These are phyloP conservation scores for Paspalum notatum DNA, from an alignment of 176 grass and related monocot genomes.

Conservation along the genomic window DNA sequence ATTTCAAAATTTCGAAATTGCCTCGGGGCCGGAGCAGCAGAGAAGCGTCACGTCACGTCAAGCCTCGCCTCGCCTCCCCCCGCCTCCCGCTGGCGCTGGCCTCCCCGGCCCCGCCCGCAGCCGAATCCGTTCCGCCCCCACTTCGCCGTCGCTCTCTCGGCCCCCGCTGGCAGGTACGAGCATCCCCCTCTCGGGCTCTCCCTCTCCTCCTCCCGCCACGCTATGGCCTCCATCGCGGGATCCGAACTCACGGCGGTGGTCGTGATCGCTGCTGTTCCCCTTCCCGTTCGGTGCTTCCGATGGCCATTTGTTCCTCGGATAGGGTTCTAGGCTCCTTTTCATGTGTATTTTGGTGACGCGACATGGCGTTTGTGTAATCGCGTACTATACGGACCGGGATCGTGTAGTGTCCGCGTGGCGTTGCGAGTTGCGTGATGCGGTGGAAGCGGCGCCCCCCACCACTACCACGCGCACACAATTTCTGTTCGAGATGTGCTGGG, in stretches of 20 bases:
- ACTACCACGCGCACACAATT: no score
- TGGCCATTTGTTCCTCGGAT: background rate
- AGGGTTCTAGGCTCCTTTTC: constrained; percentile 3
- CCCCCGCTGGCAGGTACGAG: constrained; percentile 14
- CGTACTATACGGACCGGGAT: background rate
- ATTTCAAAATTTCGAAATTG: constrained; percentile 34
- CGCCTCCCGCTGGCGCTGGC: background rate
- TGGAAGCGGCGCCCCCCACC: no score
- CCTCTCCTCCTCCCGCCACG: background rate
- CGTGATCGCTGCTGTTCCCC: background rate
- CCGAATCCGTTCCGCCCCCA: background rate
- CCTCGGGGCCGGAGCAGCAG: background rate
- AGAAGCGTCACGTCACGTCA: constrained; percentile 17
- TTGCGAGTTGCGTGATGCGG: background rate
- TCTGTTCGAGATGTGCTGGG: background rate
- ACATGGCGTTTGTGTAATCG: background rate
- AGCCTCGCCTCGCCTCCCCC: background rate
- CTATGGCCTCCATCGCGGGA: background rate
- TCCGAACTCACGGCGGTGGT: background rate
- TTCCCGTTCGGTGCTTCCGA: background rate
- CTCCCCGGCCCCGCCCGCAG: background rate
- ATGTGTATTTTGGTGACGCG: background rate
- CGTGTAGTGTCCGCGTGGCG: background rate
- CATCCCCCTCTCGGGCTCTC: background rate
- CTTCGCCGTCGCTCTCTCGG: background rate